Evolutionary conservation across 1,284 basidiomycete genomes (phyloP).

Genomic region (Gomphus bonarii): DNA sequence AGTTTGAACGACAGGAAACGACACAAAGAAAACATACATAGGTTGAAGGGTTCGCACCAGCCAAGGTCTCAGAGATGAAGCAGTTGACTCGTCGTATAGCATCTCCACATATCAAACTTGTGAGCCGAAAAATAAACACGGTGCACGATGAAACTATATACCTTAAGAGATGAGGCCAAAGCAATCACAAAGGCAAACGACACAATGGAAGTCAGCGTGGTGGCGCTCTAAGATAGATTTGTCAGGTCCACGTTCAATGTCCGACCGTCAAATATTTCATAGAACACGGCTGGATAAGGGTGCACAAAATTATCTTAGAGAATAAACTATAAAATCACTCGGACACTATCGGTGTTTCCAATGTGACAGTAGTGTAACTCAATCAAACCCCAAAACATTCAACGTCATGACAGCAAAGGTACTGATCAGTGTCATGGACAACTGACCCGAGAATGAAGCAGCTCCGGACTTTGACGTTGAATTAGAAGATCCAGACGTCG

Average conservation of each 20-base stretch:
- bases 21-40: constrained; percentile 42
- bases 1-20: constrained; percentile 5
- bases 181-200: not conserved
- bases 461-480: not conserved
- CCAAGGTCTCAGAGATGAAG: constrained; percentile 68
- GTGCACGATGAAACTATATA: not conserved
- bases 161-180: not conserved
- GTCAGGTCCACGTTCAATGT: not conserved
- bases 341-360: too few relatives aligned
- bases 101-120: constrained; percentile 24
- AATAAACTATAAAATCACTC: not conserved
- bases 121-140: not conserved
- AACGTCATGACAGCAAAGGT: not conserved
- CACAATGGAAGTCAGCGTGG: not conserved
- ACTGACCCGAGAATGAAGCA: not conserved
- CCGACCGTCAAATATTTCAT: not conserved
- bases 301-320: not conserved
- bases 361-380: not conserved
- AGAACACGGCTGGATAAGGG: not conserved
- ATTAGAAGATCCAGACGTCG: too few relatives aligned
- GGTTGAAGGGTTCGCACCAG: constrained; percentile 77
- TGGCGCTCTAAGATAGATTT: not conserved
- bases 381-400: not conserved
- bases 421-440: not conserved
- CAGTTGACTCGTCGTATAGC: constrained; percentile 46